Base-by-base conservation (phyloP, 2,329 filamentous ascomycete species). In the Microdochium bolleyi region DNA sequence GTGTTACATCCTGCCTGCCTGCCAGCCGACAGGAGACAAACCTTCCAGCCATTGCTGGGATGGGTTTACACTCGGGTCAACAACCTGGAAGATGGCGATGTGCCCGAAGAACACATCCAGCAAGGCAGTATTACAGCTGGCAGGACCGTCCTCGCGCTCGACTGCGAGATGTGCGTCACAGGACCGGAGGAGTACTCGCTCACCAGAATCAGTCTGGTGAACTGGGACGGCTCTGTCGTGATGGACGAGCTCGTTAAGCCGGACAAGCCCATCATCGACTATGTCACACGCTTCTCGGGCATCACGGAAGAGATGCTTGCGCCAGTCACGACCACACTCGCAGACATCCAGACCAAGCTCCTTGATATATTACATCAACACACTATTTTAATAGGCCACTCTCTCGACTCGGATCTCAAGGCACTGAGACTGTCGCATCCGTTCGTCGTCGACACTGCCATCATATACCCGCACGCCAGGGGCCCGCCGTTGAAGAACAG, bases 161-260 rank as follows among this genome's bases (percentile, higher is more conserved):
- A 99, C 67, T 99, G 94, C 70, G 94, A 99, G 70, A 99, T 99
- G 94, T 96, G 92, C 67, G 85, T 90, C 71, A 95, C 91, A 2
- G 88, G 85, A 55, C 83, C 87, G 55, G 84, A 84, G 49, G 82
- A 89, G 58, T 89, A 87, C 57, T 89, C 92, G 34, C 82, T 99
- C 46, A 95, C 94, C 1, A 84, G 94, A 53, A 87, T 97, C 65
- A 96, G 91, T 65, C 69, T 97, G 38, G 75, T 99, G 8, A 76
- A 84, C 55, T 99, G 94, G 92, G 83, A 91, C 60, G 92, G 92
- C 49, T 81, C 83, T 32, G 80, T 88, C 10, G 76, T 96, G 16
- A 72, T 97, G 51, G 94, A 99, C 66, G 88, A 95, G 70, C 80
- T 97, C 13, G 94, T 99, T 62, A 95, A 94, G 72, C 94, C 94